Evolutionary conservation across 1,284 basidiomycete species (phyloP), one percentile per base, ranked within the genome.

Genomic region (Mycena citricolor): DNA sequence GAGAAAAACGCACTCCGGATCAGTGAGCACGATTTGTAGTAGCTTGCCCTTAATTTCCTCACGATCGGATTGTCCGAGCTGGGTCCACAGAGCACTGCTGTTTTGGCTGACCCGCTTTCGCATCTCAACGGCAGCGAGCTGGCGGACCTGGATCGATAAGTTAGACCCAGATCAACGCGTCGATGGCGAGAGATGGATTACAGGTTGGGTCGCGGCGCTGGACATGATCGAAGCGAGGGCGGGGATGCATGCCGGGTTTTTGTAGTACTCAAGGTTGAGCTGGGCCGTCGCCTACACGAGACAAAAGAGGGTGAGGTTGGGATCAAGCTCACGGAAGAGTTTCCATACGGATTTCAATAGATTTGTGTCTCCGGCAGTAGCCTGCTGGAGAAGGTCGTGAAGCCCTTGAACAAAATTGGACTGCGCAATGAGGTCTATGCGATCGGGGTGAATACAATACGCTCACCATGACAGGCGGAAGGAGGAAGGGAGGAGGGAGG

Each of bases 71-170:
- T 80, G 77, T 32, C 82, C 68, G 43, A 93, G 78, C 57, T 81
- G 75, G 29, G 82, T 74, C 95, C 97, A 98, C 29, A 94, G 70
- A 64, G 82, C 84, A 42, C 88, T 89, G 56, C 86, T 87, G 59
- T 86, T 86, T 64, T 83, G 79, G 20, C 76, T 67, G 46, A 99
- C 79, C 51, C 95, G 87, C 76, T 99, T 99, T 56, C 97, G 79
- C 61, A 98, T 76, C 71, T 99, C 97, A 47, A 99, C 94, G n/a
- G 94, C 93, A 38, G 94, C 91, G 17, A 99, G 81, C 82, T 99
- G 97, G 44, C 95, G 90, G 50, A 97, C 85, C 93, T 97, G 49
- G 30, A 44, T 32, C 17, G 36, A 17, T 29, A 44, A 39, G 13
- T 16, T 14, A 23, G 13, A 17, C 20, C 39, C 28, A 34, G 29